Percentiles rank a stretch among this genome's conserved stretches.
These are phyloP conservation scores for Gracilaria vermiculophylla DNA, from an alignment of 23 red algal genomes.

Conservation along the genomic window DNA sequence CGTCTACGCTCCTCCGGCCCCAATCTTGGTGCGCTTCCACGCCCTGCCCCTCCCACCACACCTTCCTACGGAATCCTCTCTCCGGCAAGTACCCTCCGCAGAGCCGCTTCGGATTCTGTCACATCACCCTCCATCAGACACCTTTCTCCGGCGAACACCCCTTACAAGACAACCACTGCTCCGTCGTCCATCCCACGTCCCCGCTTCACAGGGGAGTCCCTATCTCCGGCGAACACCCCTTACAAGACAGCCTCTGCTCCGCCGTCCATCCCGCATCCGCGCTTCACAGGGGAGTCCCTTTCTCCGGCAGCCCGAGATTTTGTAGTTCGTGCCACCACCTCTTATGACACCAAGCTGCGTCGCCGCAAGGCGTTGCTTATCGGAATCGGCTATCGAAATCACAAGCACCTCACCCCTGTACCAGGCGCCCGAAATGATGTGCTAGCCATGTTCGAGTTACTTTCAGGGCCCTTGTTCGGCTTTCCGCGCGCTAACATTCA, in stretches of 20 bases:
- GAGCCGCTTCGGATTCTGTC: no score
- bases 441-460: conserved; percentile 36
- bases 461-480: conserved; percentile 40
- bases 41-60: neutral
- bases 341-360: conserved; percentile 12
- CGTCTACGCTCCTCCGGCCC: neutral
- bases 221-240: neutral
- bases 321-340: neutral
- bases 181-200: neutral
- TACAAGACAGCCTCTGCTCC: neutral
- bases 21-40: neutral
- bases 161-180: neutral
- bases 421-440: conserved; percentile 58
- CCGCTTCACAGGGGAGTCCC: neutral
- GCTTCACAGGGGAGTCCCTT: neutral
- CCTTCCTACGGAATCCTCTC: neutral
- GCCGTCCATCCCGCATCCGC: neutral
- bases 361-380: conserved; percentile 62
- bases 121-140: neutral
- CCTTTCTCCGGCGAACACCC: neutral
- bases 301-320: conserved; percentile 29
- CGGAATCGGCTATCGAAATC: conserved; percentile 47
- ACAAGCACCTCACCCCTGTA: conserved; percentile 12
- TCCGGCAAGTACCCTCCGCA: neutral
- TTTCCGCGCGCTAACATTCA: conserved; percentile 32